phyloP scores from a whole-genome alignment of 441 rosid genomes.

The Daphne laureola region DNA sequence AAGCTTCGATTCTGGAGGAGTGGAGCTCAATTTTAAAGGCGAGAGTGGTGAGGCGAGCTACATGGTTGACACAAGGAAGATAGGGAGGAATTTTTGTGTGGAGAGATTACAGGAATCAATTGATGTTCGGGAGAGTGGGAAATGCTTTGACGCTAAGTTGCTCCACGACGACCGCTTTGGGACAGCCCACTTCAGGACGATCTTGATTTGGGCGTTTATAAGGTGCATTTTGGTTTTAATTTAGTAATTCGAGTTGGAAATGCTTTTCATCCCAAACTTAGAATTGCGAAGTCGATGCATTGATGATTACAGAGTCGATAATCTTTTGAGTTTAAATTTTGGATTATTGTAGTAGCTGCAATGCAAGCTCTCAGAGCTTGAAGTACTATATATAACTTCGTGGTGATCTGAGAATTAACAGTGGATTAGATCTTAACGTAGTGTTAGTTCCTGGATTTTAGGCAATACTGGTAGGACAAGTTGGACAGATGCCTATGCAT shows the following conservation, averaged over 20 bases:
- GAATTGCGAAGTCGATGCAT: not conserved
- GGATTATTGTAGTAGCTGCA: not conserved
- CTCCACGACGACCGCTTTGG: slow-evolving; percentile 24
- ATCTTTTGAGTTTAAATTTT: not conserved
- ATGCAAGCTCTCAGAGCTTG: not conserved
- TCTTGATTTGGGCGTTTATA: slow-evolving; percentile 72
- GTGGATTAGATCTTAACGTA: not conserved
- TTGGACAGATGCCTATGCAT: slow-evolving; percentile 71
- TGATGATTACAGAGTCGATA: not conserved
- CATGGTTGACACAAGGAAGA: too few species aligned
- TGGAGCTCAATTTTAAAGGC: too few species aligned
- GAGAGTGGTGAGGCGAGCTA: too few species aligned
- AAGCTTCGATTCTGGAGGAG: too few species aligned
- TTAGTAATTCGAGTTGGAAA: not conserved
- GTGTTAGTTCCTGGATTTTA: slow-evolving; percentile 21
- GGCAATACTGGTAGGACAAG: slow-evolving; percentile 93
- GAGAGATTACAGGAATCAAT: too few species aligned
- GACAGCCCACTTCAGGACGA: slow-evolving; percentile 64
- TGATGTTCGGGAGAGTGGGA: too few species aligned
- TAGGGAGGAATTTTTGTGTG: too few species aligned
- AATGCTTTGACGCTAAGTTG: too few species aligned
- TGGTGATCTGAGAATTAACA: not conserved
- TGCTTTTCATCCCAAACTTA: not conserved
- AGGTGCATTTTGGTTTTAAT: slow-evolving; percentile 27
- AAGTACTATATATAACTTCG: not conserved